phyloP scores from a whole-genome alignment of 2,329 filamentous ascomycete genomes.

The Fusarium scirpi region DNA sequence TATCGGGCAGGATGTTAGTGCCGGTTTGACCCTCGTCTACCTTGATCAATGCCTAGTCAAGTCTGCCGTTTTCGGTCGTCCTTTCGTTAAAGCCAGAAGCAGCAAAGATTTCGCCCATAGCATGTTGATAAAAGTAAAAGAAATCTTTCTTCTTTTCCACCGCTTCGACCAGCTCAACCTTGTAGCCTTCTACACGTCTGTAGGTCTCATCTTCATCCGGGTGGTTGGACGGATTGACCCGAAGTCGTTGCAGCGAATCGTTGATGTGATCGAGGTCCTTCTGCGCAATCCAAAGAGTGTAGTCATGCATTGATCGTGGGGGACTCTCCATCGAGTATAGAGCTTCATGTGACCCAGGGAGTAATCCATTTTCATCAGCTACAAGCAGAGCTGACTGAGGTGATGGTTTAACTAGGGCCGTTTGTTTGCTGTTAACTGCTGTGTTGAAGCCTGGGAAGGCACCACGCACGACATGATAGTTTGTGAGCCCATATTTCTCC shows the following conservation, averaged over 20 bases:
- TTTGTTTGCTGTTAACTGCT: accelerated
- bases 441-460: not conserved
- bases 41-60: not conserved
- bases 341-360: not conserved
- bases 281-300: not conserved
- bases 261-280: no score
- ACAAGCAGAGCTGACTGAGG: accelerated
- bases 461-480: not conserved
- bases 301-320: not conserved
- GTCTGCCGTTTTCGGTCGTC: not conserved
- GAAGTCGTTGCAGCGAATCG: not conserved
- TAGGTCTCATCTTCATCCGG: not conserved
- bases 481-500: not conserved
- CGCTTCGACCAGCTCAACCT: not conserved
- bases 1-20: not conserved
- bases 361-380: not conserved
- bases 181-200: not conserved
- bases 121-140: not conserved
- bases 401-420: not conserved
- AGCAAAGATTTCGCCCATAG: not conserved
- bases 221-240: accelerated
- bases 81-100: not conserved
- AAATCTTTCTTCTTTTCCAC: not conserved
- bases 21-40: not conserved
- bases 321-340: not conserved